Conservation (phyloP, 768 basidiomycete species). For the Suillus sp. region DNA sequence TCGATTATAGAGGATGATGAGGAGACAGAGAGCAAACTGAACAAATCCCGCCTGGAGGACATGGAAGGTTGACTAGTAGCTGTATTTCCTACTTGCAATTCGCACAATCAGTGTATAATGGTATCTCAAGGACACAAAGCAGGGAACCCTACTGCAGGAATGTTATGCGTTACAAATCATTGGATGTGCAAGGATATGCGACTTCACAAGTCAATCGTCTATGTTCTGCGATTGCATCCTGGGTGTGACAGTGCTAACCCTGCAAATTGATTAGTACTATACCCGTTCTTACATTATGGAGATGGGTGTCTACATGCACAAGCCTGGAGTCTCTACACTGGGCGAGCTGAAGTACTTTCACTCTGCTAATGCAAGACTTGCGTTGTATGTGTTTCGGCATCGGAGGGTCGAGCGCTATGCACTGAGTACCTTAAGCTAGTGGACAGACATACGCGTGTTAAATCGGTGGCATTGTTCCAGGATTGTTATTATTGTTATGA, state of each 20-base stretch:
- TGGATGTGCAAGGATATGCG: no score
- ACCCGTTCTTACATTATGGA: no score
- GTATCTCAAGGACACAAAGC: constrained; percentile 3
- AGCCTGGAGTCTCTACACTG: no score
- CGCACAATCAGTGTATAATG: constrained; percentile 5
- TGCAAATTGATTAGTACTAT: no score
- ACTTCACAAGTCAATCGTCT: no score
- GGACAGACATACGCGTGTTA: not conserved
- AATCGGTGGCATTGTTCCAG: not conserved
- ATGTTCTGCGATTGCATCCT: no score
- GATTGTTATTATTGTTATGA: not conserved
- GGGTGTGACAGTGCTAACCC: not conserved
- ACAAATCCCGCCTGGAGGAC: constrained; percentile 50
- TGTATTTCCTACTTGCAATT: constrained; percentile 6
- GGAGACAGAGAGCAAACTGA: constrained; percentile 35
- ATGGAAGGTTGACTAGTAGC: constrained; percentile 47
- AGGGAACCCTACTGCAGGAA: not conserved
- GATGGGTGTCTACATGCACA: no score
- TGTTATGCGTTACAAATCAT: not conserved
- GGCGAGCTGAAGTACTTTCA: no score
- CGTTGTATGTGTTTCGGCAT: not conserved
- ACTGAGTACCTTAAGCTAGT: not conserved
- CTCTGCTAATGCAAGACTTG: not conserved
- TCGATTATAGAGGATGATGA: constrained; percentile 40
- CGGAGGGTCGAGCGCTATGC: not conserved